A percentile compares a stretch with the other conserved stretches of the same genome.
These are phyloP conservation scores for Boechera stricta DNA, from an alignment of 345 rosid genomes.

Conservation along the genomic window DNA sequence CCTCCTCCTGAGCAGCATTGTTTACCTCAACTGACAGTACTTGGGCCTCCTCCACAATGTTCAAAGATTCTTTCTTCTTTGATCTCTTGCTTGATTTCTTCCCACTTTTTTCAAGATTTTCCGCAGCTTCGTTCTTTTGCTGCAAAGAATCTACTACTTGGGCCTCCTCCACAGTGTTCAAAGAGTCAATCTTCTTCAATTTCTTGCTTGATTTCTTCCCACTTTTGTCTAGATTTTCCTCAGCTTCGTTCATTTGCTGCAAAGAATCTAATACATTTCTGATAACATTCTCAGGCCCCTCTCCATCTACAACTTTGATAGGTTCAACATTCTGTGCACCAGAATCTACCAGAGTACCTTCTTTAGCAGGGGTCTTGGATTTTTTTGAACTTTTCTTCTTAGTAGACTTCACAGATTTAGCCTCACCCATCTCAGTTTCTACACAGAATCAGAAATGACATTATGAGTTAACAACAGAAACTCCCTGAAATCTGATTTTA, in stretches of 20 bases:
- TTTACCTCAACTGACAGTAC: slow-evolving; percentile 41
- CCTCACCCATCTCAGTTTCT: slow-evolving; percentile 13
- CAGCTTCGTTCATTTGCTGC: slow-evolving; percentile 42
- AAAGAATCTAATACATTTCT: slow-evolving; percentile 55
- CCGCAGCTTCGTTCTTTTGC: slow-evolving; percentile 40
- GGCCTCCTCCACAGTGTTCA: too few relatives aligned
- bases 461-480: neutral
- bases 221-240: neutral
- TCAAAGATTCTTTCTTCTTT: slow-evolving; percentile 47
- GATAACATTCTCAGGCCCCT: slow-evolving; percentile 55
- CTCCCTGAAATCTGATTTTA: neutral
- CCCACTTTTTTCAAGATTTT: slow-evolving; percentile 37
- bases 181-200: too few relatives aligned
- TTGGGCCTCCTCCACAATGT: slow-evolving; percentile 27
- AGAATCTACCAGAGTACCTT: slow-evolving; percentile 18
- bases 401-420: slow-evolving; percentile 40
- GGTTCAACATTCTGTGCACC: slow-evolving; percentile 41
- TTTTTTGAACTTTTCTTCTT: slow-evolving; percentile 58
- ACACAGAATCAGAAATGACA: slow-evolving; percentile 24
- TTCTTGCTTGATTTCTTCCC: neutral
- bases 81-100: slow-evolving; percentile 53
- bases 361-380: slow-evolving; percentile 41
- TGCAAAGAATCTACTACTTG: slow-evolving; percentile 53
- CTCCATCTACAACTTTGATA: slow-evolving; percentile 37
- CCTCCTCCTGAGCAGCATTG: slow-evolving; percentile 34